These are phyloP conservation scores for Yamadazyma buinensis DNA, from an alignment of 1,139 yeast genomes.

Conservation along the genomic window DNA sequence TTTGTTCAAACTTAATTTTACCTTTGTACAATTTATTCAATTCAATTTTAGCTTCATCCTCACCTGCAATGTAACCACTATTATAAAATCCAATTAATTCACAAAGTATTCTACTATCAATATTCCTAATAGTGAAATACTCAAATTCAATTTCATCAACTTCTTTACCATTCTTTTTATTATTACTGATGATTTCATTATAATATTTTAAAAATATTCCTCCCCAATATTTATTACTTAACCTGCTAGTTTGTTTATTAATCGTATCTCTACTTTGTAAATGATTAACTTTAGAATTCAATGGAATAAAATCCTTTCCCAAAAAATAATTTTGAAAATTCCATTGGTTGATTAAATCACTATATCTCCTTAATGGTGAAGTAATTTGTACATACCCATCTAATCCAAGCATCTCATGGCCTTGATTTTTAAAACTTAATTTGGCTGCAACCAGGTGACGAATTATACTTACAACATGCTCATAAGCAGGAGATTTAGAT, in stretches of 20 bases:
- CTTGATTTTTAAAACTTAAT: constrained; percentile 29
- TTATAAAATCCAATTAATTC: constrained; percentile 20
- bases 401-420: constrained; percentile 67
- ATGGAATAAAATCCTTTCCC: too few species aligned
- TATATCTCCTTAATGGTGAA: constrained; percentile 82
- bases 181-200: constrained; percentile 12
- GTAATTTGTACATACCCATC: constrained; percentile 70
- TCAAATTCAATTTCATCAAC: constrained; percentile 15
- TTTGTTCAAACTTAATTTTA: constrained; percentile 5
- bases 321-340: constrained; percentile 24
- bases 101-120: constrained; percentile 22
- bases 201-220: constrained; percentile 34
- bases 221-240: constrained; percentile 36
- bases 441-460: constrained; percentile 29
- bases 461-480: constrained; percentile 16
- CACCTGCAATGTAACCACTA: constrained; percentile 21
- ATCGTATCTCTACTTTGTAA: constrained; percentile 30
- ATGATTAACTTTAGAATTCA: constrained; percentile 19
- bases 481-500: constrained; percentile 8
- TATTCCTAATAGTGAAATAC: constrained; percentile 18
- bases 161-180: constrained; percentile 10
- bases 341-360: constrained; percentile 82
- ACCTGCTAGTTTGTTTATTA: constrained; percentile 21
- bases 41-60: neutral
- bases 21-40: constrained; percentile 8